Evolutionary conservation across 2,329 filamentous ascomycete genomes (phyloP), one percentile per base, ranked within the genome.

Genomic region (Pseudocercospora fuligena): DNA sequence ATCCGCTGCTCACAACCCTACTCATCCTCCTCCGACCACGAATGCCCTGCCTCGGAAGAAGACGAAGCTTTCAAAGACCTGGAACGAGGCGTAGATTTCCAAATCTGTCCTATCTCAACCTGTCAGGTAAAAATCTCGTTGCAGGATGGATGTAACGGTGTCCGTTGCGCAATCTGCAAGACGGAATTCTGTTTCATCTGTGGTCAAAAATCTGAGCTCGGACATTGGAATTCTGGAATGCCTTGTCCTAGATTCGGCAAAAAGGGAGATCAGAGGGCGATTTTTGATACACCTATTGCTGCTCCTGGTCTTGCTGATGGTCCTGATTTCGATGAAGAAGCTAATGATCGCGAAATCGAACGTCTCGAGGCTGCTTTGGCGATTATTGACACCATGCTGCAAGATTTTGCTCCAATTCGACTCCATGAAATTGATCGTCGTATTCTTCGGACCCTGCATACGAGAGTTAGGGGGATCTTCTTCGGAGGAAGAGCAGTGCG

Each of bases 101-200:
- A 64, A 43, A n/a, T 29, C 29, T 64, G 61, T 21, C 61, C 61
- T 5, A 25, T 58, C n/a, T 7, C 21, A 12, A 27, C 33, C 11
- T 64, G 61, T 19, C 61, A 59, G 19, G 40, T 64, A 23, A 64
- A 64, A 19, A 49, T 58, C 6, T 21, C 51, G 21, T 36, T 64
- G 3, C 51, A 25, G 40, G 61, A 64, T 16, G 61, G 61, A 11
- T 64, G 61, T 23, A 64, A 64, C 51, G 23, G 29, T 7, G 27
- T 59, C 6, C 11, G 23, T 5, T 64, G 61, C 40, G 14, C 9
- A 7, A 31, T 47, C 16, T 64, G 61, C 25, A 11, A n/a, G 2
- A 58, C 51, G 3, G 16, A 23, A 11, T 64, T 58, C 53, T 64
- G 61, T 40, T 64, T 64, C 40, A 58, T 64, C 23, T 64, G 61